These are phyloP conservation scores for Ophiostoma himal-ulmi DNA, from an alignment of 2,329 filamentous ascomycete species.

Conservation along the genomic window DNA sequence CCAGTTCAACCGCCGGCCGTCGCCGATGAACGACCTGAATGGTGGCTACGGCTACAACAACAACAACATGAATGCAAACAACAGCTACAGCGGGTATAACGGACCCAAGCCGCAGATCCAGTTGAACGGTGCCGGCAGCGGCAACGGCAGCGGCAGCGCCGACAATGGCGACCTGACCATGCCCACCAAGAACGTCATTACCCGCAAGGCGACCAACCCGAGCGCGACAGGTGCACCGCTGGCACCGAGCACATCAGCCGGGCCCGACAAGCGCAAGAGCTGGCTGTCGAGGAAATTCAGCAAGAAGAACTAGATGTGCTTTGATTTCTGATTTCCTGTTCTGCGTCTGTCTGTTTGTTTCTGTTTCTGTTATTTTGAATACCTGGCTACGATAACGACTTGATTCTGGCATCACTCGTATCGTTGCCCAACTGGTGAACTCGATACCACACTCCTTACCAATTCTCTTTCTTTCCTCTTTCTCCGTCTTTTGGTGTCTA, in stretches of 20 bases:
- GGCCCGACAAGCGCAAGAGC: constrained; percentile 72
- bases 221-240: constrained; percentile 28
- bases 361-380: constrained; percentile 2
- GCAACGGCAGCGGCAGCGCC: neutral
- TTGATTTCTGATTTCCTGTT: neutral
- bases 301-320: constrained; percentile 39
- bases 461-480: neutral
- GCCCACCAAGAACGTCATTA: constrained; percentile 17
- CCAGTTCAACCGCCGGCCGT: constrained; percentile 7
- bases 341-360: constrained; percentile 4
- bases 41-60: constrained; percentile 24
- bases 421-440: constrained; percentile 15
- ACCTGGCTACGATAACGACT: constrained; percentile 12
- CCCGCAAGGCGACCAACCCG: constrained; percentile 34
- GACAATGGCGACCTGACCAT: neutral
- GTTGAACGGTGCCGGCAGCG: neutral
- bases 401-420: constrained; percentile 13
- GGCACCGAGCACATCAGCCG: neutral
- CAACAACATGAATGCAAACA: constrained; percentile 17
- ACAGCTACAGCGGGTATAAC: constrained; percentile 15
- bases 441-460: constrained; percentile 6
- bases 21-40: constrained; percentile 13
- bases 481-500: neutral
- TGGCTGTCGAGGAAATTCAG: constrained; percentile 84
- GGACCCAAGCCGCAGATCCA: constrained; percentile 14